Evolutionary conservation across 2,329 filamentous ascomycete species (phyloP).

Genomic region (Neophaeococcomyces aloes): DNA sequence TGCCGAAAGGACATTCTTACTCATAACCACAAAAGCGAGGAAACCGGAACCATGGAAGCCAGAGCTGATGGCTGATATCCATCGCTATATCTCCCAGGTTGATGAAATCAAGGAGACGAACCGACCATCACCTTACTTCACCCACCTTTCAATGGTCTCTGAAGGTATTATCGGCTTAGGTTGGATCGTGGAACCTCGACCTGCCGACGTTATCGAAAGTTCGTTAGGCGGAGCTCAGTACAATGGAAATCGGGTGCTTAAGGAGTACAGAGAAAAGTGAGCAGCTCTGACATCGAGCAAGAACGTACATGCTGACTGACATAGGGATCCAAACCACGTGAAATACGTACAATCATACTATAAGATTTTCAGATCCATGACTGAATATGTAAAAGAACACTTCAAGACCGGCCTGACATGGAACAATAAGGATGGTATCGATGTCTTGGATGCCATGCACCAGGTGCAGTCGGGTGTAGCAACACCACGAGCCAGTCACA

Average conservation of each 20-base stretch:
- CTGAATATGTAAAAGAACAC: conserved; percentile 74
- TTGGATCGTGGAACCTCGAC: conserved; percentile 81
- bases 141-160: conserved; percentile 74
- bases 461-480: conserved; percentile 38
- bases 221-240: conserved; percentile 77
- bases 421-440: conserved; percentile 66
- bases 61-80: conserved; percentile 75
- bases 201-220: conserved; percentile 75
- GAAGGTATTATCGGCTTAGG: conserved; percentile 83
- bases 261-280: conserved; percentile 75
- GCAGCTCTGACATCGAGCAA: conserved; percentile 17
- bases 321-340: conserved; percentile 65
- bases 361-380: conserved; percentile 72
- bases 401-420: conserved; percentile 71
- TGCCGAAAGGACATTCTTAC: conserved; percentile 76
- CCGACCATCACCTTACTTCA: conserved; percentile 61
- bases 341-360: conserved; percentile 93
- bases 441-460: conserved; percentile 60
- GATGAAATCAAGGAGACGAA: conserved; percentile 74
- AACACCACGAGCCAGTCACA: conserved; percentile 24
- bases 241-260: conserved; percentile 88
- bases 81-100: conserved; percentile 68
- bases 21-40: conserved; percentile 81
- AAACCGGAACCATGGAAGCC: conserved; percentile 69
- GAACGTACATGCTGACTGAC: conserved; percentile 18